Evolutionary conservation across 2,329 filamentous ascomycete genomes (phyloP).

Genomic region (Chalara sp.): DNA sequence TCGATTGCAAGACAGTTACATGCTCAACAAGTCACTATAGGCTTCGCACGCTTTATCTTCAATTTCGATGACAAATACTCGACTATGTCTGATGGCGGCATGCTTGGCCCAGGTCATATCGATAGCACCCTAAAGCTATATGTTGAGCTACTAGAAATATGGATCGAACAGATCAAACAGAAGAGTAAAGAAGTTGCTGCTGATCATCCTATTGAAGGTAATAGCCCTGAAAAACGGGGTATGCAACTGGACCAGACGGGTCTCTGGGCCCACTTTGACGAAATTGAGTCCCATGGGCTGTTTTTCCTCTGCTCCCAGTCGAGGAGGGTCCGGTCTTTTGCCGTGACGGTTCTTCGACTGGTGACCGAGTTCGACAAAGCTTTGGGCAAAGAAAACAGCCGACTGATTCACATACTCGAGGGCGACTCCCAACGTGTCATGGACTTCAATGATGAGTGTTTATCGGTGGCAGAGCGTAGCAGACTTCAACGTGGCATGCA

Average conservation of each 20-base stretch:
- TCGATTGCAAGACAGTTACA: slow-evolving; percentile 90
- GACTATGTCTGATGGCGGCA: slow-evolving; percentile 95
- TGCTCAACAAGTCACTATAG: slow-evolving; percentile 92
- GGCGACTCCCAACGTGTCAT: slow-evolving; percentile 83
- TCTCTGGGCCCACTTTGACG: slow-evolving; percentile 89
- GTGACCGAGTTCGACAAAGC: slow-evolving; percentile 92
- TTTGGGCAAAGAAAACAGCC: slow-evolving; percentile 64
- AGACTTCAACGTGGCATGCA: slow-evolving; percentile 85
- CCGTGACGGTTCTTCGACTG: slow-evolving; percentile 83
- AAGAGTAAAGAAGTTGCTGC: slow-evolving; percentile 69
- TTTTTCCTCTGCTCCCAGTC: slow-evolving; percentile 98
- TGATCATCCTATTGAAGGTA: slow-evolving; percentile 55
- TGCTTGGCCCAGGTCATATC: slow-evolving; percentile 90
- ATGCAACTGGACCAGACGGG: slow-evolving; percentile 79
- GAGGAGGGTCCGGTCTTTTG: slow-evolving; percentile 78
- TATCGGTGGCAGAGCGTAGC: slow-evolving; percentile 88
- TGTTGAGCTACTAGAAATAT: slow-evolving; percentile 88
- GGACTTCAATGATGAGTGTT: slow-evolving; percentile 84
- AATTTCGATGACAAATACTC: slow-evolving; percentile 97
- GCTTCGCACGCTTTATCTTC: slow-evolving; percentile 96
- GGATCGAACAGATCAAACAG: slow-evolving; percentile 92
- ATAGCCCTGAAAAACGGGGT: slow-evolving; percentile 58
- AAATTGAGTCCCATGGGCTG: slow-evolving; percentile 90
- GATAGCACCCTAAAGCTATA: slow-evolving; percentile 90
- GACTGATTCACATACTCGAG: slow-evolving; percentile 89